Conservation (phyloP, 345 rosid genomes). For the Cardamine chenopodiifolia region DNA sequence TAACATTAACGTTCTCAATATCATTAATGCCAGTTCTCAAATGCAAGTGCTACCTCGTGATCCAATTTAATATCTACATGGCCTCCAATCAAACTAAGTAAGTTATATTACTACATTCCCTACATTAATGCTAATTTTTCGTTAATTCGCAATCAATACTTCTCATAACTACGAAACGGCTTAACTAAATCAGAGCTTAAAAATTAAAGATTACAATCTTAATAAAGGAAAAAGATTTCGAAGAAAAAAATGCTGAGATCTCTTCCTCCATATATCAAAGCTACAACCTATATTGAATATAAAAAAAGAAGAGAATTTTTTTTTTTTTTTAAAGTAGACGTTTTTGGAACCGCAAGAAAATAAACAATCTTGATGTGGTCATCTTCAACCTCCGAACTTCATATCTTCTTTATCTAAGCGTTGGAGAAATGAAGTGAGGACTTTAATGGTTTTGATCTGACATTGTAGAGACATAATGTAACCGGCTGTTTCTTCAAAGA, state of each 20-base stretch:
- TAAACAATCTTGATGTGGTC: slow-evolving; percentile 22
- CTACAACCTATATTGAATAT: not conserved
- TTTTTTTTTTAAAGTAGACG: not conserved
- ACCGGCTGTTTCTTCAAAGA: slow-evolving; percentile 74
- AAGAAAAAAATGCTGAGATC: slow-evolving; percentile 38
- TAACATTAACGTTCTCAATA: slow-evolving; percentile 30
- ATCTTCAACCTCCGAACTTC: slow-evolving; percentile 58
- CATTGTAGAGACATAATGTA: slow-evolving; percentile 64
- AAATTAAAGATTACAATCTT: not conserved
- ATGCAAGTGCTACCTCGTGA: slow-evolving; percentile 42
- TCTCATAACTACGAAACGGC: slow-evolving; percentile 16
- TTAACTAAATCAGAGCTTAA: not conserved
- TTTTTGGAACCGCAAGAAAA: not conserved
- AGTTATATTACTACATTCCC: slow-evolving; percentile 23
- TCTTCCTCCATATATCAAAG: slow-evolving; percentile 35
- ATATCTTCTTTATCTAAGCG: slow-evolving; percentile 54
- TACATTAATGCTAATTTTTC: slow-evolving; percentile 15
- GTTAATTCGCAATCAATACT: slow-evolving; percentile 14
- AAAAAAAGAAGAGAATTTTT: not conserved
- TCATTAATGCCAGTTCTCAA: slow-evolving; percentile 37
- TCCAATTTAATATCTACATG: slow-evolving; percentile 29
- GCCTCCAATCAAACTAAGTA: slow-evolving; percentile 33
- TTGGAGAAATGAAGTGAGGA: slow-evolving; percentile 54
- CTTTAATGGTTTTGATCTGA: slow-evolving; percentile 66
- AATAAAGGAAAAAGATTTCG: slow-evolving; percentile 32